A percentile compares a stretch with the other conserved stretches of the same genome.
Conservation (phyloP, 306 rosid species). For the Rosa chinensis region DNA sequence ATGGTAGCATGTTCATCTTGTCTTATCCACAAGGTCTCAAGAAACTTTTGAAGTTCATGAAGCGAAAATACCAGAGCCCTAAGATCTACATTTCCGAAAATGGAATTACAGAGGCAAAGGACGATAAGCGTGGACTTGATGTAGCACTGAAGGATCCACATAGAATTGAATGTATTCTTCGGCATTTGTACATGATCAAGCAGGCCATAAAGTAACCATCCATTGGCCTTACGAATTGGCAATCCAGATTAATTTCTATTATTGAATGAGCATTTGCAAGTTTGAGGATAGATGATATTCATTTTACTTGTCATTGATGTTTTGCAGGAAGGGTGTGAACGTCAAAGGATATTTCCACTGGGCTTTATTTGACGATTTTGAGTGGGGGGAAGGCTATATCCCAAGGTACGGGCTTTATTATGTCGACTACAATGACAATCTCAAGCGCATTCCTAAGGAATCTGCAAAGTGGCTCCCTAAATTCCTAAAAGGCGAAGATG, state of each 20-base stretch:
- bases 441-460: constrained; percentile 15
- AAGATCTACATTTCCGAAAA: constrained; percentile 24
- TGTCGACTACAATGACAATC: constrained; percentile 19
- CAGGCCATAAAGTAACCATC: constrained; percentile 27
- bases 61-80: constrained; percentile 21
- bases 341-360: constrained; percentile 33
- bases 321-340: constrained; percentile 31
- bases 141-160: constrained; percentile 26
- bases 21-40: constrained; percentile 30
- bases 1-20: constrained; percentile 11
- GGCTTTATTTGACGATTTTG: constrained; percentile 29
- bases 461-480: constrained; percentile 16
- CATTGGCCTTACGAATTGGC: not conserved
- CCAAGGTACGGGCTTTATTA: constrained; percentile 25
- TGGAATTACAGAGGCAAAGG: constrained; percentile 12
- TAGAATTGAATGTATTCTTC: constrained; percentile 11
- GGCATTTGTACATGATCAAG: constrained; percentile 22
- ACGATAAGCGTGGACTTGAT: not conserved
- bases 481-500: not conserved
- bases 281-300: not conserved
- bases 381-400: constrained; percentile 23
- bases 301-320: constrained; percentile 6
- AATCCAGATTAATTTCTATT: not conserved
- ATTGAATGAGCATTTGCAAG: not conserved
- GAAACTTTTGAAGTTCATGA: constrained; percentile 31